phyloP scores from a whole-genome alignment of 2,329 filamentous ascomycete genomes.

The Teratosphaeria viscida region DNA sequence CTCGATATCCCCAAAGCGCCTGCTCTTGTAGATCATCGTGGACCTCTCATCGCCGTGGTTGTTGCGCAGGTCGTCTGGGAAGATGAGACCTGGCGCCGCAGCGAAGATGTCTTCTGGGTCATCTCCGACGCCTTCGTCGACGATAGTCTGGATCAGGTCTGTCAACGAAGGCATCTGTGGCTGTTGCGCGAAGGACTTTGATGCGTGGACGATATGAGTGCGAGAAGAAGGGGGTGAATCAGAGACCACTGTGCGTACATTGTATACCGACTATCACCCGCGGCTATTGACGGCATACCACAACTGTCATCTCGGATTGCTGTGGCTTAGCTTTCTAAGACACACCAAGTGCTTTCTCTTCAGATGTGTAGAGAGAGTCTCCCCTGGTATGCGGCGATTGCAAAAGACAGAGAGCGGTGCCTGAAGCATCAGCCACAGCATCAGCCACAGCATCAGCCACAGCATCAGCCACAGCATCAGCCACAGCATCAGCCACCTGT shows the following conservation, averaged over 20 bases:
- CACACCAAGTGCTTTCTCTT: too few species aligned
- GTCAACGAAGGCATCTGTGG: conserved; percentile 16
- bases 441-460: too few species aligned
- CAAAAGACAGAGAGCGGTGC: too few species aligned
- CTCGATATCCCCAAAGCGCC: conserved; percentile 28
- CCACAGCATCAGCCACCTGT: too few species aligned
- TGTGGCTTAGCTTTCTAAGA: too few species aligned
- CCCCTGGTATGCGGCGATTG: too few species aligned
- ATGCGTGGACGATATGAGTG: not conserved
- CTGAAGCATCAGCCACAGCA: too few species aligned
- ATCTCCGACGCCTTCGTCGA: conserved; percentile 13
- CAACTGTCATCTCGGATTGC: too few species aligned
- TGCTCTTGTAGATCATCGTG: conserved; percentile 45
- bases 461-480: too few species aligned
- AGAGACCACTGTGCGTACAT: not conserved
- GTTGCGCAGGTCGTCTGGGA: conserved; percentile 56
- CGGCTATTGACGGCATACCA: too few species aligned
- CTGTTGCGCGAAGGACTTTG: not conserved
- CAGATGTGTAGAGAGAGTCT: too few species aligned
- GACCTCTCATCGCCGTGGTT: conserved; percentile 54
- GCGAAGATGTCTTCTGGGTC: conserved; percentile 38
- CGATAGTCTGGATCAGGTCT: conserved; percentile 16
- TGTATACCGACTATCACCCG: not conserved
- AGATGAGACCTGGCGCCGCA: conserved; percentile 51
- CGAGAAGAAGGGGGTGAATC: not conserved